Base-by-base conservation (phyloP, 2,329 filamentous ascomycete species). In the Curvularia spicifera region DNA sequence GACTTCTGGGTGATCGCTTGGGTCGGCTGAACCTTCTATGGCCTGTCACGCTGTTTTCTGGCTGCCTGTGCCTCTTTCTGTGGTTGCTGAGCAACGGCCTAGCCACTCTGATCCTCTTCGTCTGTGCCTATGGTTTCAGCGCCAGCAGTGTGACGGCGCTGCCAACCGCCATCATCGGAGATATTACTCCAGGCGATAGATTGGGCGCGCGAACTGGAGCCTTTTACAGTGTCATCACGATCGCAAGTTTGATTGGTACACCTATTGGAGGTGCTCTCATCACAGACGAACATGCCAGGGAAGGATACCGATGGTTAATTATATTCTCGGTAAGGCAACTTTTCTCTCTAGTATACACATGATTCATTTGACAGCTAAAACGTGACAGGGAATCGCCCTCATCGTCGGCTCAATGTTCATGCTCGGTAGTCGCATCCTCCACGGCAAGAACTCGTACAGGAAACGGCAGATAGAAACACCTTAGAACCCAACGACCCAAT, bases 151-250 rank as follows among this genome's bases (percentile, higher is more conserved):
- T 87, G 66, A 84, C 90, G 35, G 85, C 85, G 0, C 78, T 91
- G 18, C 80, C 81, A 0, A 87, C 89, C 0, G 83, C 88, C 0
- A 78, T 90, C 13, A 79, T 93, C 22, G 88, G 88, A 1, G 88
- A 92, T 68, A 89, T 92, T 60, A 87, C 85, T 1, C 87, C 90
- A 45, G 83, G 91, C 37, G 80, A 85, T 20, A 83, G 91, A 71
- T 87, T 93, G 33, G 91, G 90, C 13, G 83, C 88, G 1, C 81
- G 90, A 5, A 87, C 83, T 2, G 91, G 91, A 0, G 82, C 84
- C 0, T 81, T 86, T 26, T 90, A 89, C 70, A 83, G 85, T 15
- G 72, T 87, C 46, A 80, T 87, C 55, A 82, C 85, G 1, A 77
- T 92, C 31, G 89, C 87, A 4, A 87, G 86, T 1, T 77, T 93